Percentiles rank a stretch among this genome's conserved stretches.
Evolutionary conservation across 1,284 basidiomycete genomes (phyloP).

Genomic region (Ustilago shanxiensis): DNA sequence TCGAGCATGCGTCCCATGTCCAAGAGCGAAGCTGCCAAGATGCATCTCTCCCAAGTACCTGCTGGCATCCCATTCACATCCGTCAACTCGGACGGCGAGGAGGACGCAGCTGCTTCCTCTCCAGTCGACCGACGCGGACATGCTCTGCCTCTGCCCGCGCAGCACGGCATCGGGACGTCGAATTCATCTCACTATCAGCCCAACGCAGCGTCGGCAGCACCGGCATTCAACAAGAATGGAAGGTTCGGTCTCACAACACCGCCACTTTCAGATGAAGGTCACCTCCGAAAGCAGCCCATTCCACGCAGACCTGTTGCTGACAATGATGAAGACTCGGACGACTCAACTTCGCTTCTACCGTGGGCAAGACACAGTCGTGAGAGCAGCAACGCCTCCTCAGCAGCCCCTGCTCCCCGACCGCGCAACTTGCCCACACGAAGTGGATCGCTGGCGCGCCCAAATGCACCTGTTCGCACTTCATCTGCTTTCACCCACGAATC

Average conservation of each 20-base stretch:
- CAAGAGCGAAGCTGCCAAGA: slow-evolving; percentile 56
- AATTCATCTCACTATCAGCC: slow-evolving; percentile 25
- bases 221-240: slow-evolving; percentile 22
- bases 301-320: slow-evolving; percentile 16
- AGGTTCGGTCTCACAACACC: slow-evolving; percentile 58
- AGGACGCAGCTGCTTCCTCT: slow-evolving; percentile 24
- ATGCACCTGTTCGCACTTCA: slow-evolving; percentile 34
- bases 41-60: slow-evolving; percentile 55
- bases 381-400: slow-evolving; percentile 32
- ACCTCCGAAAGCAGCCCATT: slow-evolving; percentile 40
- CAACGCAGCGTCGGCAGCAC: slow-evolving; percentile 11
- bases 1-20: slow-evolving; percentile 62
- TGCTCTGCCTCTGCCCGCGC: slow-evolving; percentile 19
- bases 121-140: slow-evolving; percentile 26
- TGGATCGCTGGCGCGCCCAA: slow-evolving; percentile 26
- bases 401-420: slow-evolving; percentile 13
- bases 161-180: neutral
- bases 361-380: slow-evolving; percentile 57
- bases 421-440: slow-evolving; percentile 16
- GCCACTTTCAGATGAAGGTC: slow-evolving; percentile 63
- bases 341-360: slow-evolving; percentile 60
- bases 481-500: slow-evolving; percentile 27
- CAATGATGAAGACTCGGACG: slow-evolving; percentile 61
- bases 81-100: slow-evolving; percentile 63
- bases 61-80: slow-evolving; percentile 59